phyloP scores from a whole-genome alignment of 1,284 basidiomycete genomes.

The Golubevia pallescens region DNA sequence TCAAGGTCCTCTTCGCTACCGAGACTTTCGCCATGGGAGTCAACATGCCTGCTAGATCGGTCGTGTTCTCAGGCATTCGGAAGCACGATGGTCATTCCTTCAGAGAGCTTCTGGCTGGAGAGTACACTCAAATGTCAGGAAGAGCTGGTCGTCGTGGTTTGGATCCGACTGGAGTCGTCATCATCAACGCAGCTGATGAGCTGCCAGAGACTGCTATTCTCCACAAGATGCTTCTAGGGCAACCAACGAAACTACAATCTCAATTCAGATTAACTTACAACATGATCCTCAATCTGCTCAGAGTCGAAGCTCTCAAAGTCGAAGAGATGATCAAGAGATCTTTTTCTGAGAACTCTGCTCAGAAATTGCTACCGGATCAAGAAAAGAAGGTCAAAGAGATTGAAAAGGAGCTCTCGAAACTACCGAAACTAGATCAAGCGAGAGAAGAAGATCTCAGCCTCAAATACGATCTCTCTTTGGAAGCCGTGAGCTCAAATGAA shows the following conservation, averaged over 20 bases:
- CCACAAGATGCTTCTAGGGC: constrained; percentile 89
- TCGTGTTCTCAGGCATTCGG: constrained; percentile 91
- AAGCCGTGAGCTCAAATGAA: constrained; percentile 75
- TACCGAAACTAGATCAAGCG: constrained; percentile 73
- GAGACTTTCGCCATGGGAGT: constrained; percentile 99
- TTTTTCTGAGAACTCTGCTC: constrained; percentile 97
- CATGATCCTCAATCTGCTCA: constrained; percentile 96
- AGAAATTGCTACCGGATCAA: constrained; percentile 88
- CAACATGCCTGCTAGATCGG: constrained; percentile 98
- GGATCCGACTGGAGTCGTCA: constrained; percentile 92
- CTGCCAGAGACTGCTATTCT: constrained; percentile 81
- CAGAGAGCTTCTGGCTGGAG: constrained; percentile 71
- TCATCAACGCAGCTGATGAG: constrained; percentile 80
- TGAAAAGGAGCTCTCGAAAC: constrained; percentile 74
- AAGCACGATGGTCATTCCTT: constrained; percentile 96
- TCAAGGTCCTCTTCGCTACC: constrained; percentile 96
- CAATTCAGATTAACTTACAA: constrained; percentile 99
- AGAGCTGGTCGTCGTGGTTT: constrained; percentile 94
- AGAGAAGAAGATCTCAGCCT: constrained; percentile 72
- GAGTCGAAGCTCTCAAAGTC: constrained; percentile 93
- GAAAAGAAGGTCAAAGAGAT: constrained; percentile 81
- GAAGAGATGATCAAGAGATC: constrained; percentile 99
- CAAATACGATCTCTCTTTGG: constrained; percentile 79
- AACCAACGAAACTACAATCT: constrained; percentile 87
- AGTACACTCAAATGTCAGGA: constrained; percentile 93